Base-by-base conservation (phyloP, 2,329 filamentous ascomycete species). In the Pseudogymnoascus sp. region DNA sequence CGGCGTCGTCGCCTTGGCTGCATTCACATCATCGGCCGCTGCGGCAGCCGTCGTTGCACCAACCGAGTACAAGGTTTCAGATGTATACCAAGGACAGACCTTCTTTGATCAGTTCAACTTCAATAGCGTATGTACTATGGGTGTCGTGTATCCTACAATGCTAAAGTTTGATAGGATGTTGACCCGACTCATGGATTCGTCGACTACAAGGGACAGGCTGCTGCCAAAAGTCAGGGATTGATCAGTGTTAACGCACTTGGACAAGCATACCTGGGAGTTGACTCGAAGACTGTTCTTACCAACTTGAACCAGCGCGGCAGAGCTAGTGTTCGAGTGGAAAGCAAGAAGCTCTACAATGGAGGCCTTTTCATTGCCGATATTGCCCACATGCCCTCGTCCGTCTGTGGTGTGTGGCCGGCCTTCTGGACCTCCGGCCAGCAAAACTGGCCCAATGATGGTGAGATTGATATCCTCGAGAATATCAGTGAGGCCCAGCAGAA, bases 131-230 rank as follows among this genome's bases (percentile, higher is more conserved):
- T 33, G 68, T 65, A n/a, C 3, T 37, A 31, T 21, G 33, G 31
- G 4, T 7, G 29, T 15, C 10, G n/a, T 15, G 44, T 53, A 19
- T 59, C 26, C 15, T 56, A 10, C 31, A 59, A 37, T 64, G 62
- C 61, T 62, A 17, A 44, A 38, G 29, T 31, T 31, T 9, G 26
- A 38, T 50, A 70, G 68, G 67, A 74, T 4, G 65, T 75, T 0
- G 90, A 93, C 69, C 90, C 89, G 0, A 93, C 89, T 4, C 70
- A 86, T 67, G 90, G 89, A 37, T 90, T 85, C 69, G 90, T 93
- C 69, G 76, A 83, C 64, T 93, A 91, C 70, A 80, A 86, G 61
- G 78, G 83, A 69, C 78, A 81, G 62, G 65, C 72, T 17, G 82
- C 80, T 1, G 85, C 88, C 60, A 88, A 91, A 74, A 75, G 80